These are phyloP conservation scores for Tilletia setariae DNA, from an alignment of 1,284 basidiomycete species.

Conservation along the genomic window DNA sequence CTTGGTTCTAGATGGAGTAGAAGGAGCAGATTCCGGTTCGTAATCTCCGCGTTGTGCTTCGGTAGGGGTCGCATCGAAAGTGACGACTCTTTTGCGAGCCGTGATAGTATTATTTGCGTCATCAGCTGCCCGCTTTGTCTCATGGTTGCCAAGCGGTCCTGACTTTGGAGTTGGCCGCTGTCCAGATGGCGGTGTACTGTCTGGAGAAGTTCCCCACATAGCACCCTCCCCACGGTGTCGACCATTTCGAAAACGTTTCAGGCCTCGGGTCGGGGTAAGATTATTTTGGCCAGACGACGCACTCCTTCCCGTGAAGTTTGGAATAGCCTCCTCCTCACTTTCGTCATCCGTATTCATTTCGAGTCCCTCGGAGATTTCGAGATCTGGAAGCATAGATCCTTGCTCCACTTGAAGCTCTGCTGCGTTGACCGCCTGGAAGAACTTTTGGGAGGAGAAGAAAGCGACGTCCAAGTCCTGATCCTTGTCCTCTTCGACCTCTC, in stretches of 20 bases:
- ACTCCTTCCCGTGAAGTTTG: not conserved
- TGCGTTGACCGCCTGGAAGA: conserved; percentile 36
- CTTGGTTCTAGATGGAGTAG: not conserved
- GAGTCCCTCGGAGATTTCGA: not conserved
- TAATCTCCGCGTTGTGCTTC: not conserved
- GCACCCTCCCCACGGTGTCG: conserved; percentile 10
- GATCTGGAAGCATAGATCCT: not conserved
- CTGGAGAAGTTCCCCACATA: conserved; percentile 4
- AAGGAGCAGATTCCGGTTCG: not conserved
- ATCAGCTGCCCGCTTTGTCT: not conserved
- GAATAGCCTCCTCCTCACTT: not conserved
- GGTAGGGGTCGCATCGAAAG: conserved; percentile 1
- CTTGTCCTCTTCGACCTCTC: conserved; percentile 41
- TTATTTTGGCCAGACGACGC: not conserved
- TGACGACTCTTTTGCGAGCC: not conserved
- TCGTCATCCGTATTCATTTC: conserved; percentile 22
- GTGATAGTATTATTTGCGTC: not conserved
- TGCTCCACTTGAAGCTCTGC: conserved; percentile 21
- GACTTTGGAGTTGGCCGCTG: not conserved
- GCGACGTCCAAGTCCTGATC: conserved; percentile 51
- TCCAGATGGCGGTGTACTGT: not conserved
- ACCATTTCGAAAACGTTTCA: conserved; percentile 1
- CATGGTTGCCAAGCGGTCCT: not conserved
- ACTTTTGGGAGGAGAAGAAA: conserved; percentile 38
- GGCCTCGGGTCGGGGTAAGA: not conserved